Evolutionary conservation across 495 filamentous ascomycete genomes (phyloP).

Genomic region (Penicillium cinerascens): DNA sequence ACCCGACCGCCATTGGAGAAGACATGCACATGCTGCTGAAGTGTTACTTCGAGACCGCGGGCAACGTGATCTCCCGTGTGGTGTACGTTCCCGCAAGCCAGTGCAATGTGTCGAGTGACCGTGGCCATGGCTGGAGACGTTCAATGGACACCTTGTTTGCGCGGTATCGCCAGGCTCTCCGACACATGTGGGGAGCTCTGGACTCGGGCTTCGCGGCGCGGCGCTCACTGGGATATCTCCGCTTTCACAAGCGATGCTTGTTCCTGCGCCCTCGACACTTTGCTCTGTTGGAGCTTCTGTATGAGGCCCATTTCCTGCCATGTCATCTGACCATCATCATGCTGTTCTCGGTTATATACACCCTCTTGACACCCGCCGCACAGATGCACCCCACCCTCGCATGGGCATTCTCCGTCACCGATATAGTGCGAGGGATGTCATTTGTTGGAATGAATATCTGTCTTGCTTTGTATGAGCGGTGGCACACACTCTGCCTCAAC

Average conservation of each 20-base stretch:
- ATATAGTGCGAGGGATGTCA: constrained; percentile 52
- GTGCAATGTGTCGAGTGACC: constrained; percentile 59
- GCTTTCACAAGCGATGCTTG: constrained; percentile 21
- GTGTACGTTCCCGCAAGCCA: constrained; percentile 63
- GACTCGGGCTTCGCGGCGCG: constrained; percentile 58
- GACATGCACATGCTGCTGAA: constrained; percentile 74
- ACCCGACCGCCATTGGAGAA: constrained; percentile 64
- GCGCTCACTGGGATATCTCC: constrained; percentile 23
- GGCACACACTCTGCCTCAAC: constrained; percentile 53
- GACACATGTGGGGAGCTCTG: constrained; percentile 72
- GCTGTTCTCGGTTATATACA: constrained; percentile 55
- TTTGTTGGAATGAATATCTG: constrained; percentile 58
- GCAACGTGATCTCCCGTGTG: constrained; percentile 49
- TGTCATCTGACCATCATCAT: constrained; percentile 59
- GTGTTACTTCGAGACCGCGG: constrained; percentile 67
- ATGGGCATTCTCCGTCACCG: constrained; percentile 55
- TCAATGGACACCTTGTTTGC: constrained; percentile 51
- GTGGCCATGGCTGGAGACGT: constrained; percentile 42
- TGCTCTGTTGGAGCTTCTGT: constrained; percentile 56
- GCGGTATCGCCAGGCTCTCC: constrained; percentile 61
- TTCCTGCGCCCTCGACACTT: constrained; percentile 30
- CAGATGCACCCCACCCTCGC: constrained; percentile 46
- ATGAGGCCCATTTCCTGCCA: constrained; percentile 67
- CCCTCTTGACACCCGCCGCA: constrained; percentile 42
- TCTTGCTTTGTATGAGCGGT: constrained; percentile 59